Conservation (phyloP, 1,139 yeast genomes). For the Scheffersomyces segobiensis region DNA sequence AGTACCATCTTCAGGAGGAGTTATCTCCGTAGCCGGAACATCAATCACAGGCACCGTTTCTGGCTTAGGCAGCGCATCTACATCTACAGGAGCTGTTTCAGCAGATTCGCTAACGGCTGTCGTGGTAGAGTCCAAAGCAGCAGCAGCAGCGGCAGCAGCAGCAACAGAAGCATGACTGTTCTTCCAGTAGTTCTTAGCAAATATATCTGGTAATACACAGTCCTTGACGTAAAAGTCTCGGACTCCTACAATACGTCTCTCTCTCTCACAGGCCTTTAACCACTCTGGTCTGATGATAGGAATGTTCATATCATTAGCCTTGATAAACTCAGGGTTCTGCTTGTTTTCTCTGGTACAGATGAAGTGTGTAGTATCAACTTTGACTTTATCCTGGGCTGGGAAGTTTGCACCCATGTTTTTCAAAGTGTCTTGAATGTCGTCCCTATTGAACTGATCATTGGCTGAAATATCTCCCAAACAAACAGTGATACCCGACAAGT, state of each 20-base stretch:
- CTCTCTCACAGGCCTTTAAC: constrained; percentile 91
- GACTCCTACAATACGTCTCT: constrained; percentile 89
- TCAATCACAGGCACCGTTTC: neutral
- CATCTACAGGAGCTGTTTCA: neutral
- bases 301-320: constrained; percentile 83
- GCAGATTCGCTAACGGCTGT: neutral
- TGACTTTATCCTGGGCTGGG: constrained; percentile 70
- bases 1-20: neutral
- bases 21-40: neutral
- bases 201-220: constrained; percentile 49
- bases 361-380: constrained; percentile 92
- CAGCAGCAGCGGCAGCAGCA: neutral
- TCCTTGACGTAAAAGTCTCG: constrained; percentile 72
- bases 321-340: constrained; percentile 62
- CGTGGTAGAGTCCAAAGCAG: neutral
- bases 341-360: constrained; percentile 69
- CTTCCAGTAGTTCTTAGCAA: constrained; percentile 46
- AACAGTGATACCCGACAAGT: constrained; percentile 87
- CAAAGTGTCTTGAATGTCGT: constrained; percentile 67
- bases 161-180: constrained; percentile 5
- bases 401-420: constrained; percentile 74
- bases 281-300: constrained; percentile 97
- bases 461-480: constrained; percentile 82
- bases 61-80: neutral
- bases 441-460: constrained; percentile 55